These are phyloP conservation scores for Saccharum officinarum DNA, from an alignment of 176 grass and related monocot genomes.

Conservation along the genomic window DNA sequence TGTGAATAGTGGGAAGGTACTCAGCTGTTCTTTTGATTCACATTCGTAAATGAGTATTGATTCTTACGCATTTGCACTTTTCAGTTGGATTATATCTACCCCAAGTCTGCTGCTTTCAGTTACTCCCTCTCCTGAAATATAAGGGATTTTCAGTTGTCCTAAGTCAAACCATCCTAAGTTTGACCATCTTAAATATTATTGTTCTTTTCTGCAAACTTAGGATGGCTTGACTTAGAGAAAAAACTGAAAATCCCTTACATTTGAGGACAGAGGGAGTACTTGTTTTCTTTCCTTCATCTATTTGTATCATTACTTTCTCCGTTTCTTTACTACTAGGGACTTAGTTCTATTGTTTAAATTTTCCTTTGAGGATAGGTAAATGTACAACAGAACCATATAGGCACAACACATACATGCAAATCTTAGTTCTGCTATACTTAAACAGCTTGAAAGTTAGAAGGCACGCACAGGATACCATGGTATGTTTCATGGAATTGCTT, in stretches of 20 bases:
- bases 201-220: not conserved
- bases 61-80: constrained; percentile 14
- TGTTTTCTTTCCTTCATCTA: constrained; percentile 5
- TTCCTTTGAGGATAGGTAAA: not conserved
- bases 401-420: not conserved
- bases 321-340: not conserved
- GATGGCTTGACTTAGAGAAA: not conserved
- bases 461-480: not conserved
- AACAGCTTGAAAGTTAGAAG: not conserved
- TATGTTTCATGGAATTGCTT: not conserved
- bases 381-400: not conserved
- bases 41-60: constrained; percentile 7
- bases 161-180: not conserved
- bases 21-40: constrained; percentile 7
- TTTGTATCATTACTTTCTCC: not conserved
- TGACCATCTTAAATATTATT: not conserved
- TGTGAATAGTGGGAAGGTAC: constrained; percentile 88
- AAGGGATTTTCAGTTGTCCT: not conserved
- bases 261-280: not conserved
- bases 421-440: not conserved
- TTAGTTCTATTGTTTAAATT: constrained; percentile 3
- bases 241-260: not conserved
- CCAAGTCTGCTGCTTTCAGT: not conserved
- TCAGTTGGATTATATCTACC: not conserved
- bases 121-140: not conserved